Evolutionary conservation across 495 filamentous ascomycete genomes (phyloP), one percentile per base, ranked within the genome.

Genomic region (Daldinia vernicosa): DNA sequence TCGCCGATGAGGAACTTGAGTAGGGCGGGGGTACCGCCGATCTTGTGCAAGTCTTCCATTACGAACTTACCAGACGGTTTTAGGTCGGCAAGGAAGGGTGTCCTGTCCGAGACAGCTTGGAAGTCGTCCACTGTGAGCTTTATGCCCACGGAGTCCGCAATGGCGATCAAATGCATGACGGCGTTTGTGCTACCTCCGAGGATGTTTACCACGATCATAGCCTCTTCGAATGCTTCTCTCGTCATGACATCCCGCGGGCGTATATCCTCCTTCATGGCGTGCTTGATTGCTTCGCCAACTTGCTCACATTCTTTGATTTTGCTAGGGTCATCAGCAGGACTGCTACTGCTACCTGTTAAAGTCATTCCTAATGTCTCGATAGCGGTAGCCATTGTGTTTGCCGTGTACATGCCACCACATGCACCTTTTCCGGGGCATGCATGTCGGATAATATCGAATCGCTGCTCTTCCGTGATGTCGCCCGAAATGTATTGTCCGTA

Each of bases 331-430:
- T 95, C 93, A 57, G 95, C 95, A 22, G 95, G 93, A 80, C 92
- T 94, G 71, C 93, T 95, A 15, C 93, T 97, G 28, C 93, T 97
- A 5, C 96, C 95, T 12, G 95, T 93, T 30, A 99, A 86, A 4
- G 93, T 93, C 91, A 99, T 94, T 60, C 95, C 95, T 87, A 99
- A 93, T 37, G 90, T 88, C 81, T 99, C 95, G 70, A 98, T 96
- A n/a, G 94, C 94, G 5, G 91, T 91, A 51, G 95, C 95, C 94
- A 99, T 97, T 55, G 95, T 99, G 85, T 99, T 99, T 60, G 95
- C 95, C 17, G 95, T 99, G 84, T 99, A 99, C 95, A 99, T 99
- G 66, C 95, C 95, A 76, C 95, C 95, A 76, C 95, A 99, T 19
- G 96, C 95, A 67, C 95, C 95, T 67, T 90, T 85, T 51, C 95